These are phyloP conservation scores for Kalmusia sp. DNA, from an alignment of 2,329 filamentous ascomycete genomes.

Conservation along the genomic window DNA sequence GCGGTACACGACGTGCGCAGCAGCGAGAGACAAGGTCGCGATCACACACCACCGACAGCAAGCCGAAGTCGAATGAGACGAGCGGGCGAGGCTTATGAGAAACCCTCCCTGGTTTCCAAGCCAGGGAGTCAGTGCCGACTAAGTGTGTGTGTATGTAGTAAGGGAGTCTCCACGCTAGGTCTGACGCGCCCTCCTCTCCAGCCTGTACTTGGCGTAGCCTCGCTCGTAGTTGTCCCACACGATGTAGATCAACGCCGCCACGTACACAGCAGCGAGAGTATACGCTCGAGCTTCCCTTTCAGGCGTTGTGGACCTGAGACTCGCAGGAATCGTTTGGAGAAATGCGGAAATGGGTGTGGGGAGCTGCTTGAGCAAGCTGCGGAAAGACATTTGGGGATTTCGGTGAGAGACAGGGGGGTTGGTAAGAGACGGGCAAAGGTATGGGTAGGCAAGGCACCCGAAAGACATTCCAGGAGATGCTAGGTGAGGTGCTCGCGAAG, in stretches of 20 bases:
- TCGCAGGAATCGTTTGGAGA: not conserved
- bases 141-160: too few relatives aligned
- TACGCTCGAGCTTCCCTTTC: not conserved
- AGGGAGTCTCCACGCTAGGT: too few relatives aligned
- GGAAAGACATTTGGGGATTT: not conserved
- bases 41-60: too few relatives aligned
- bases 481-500: too few relatives aligned
- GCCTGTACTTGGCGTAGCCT: not conserved
- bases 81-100: too few relatives aligned
- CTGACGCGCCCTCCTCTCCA: too few relatives aligned
- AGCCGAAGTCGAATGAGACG: too few relatives aligned
- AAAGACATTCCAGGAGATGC: too few relatives aligned
- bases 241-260: not conserved
- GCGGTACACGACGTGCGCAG: too few relatives aligned
- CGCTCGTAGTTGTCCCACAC: not conserved
- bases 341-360: not conserved
- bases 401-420: not conserved
- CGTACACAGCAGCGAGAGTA: not conserved
- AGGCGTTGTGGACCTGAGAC: not conserved
- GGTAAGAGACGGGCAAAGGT: not conserved
- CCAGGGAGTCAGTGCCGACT: too few relatives aligned
- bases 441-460: not conserved
- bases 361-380: not conserved
- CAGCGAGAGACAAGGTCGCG: too few relatives aligned
- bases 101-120: too few relatives aligned